A percentile compares a stretch with the other conserved stretches of the same genome.
Conservation (phyloP, 2,329 filamentous ascomycete genomes). For the Diaporthe sp. region DNA sequence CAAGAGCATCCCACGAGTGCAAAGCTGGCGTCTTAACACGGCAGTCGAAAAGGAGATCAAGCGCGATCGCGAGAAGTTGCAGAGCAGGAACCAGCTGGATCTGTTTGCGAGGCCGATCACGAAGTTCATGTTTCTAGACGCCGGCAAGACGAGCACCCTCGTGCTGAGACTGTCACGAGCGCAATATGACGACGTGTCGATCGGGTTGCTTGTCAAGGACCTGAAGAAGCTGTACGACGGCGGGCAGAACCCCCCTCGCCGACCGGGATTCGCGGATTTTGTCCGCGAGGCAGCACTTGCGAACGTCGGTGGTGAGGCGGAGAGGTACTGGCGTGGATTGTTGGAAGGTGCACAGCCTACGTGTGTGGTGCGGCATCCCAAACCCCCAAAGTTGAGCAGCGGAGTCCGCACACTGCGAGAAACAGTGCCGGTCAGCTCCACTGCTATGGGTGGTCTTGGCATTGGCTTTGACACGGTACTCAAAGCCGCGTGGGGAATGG, state of each 20-base stretch:
- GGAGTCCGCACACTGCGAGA: conserved; percentile 57
- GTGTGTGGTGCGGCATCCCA: conserved; percentile 58
- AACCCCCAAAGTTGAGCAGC: conserved; percentile 56
- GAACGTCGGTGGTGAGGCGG: conserved; percentile 53
- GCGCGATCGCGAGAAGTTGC: conserved; percentile 54
- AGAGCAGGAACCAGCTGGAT: conserved; percentile 48
- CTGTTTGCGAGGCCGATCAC: conserved; percentile 61
- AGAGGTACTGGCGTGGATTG: conserved; percentile 52
- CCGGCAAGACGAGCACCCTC: conserved; percentile 61
- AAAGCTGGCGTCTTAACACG: conserved; percentile 56
- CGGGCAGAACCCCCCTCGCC: conserved; percentile 50
- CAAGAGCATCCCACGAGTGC: conserved; percentile 55
- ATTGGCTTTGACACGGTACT: conserved; percentile 67
- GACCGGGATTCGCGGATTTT: conserved; percentile 64
- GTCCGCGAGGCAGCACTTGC: conserved; percentile 56
- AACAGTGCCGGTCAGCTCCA: conserved; percentile 56
- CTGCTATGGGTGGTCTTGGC: conserved; percentile 55
- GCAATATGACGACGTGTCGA: conserved; percentile 63
- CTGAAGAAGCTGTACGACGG: conserved; percentile 61
- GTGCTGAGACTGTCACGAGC: conserved; percentile 63
- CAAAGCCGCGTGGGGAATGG: conserved; percentile 71
- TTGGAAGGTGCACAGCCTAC: conserved; percentile 65
- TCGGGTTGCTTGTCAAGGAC: conserved; percentile 63
- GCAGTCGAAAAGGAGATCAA: conserved; percentile 58
- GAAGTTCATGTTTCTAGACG: conserved; percentile 65